Percentiles rank a stretch among this genome's conserved stretches.
phyloP scores from a whole-genome alignment of 805 yeast species.

The Sugiyamaella smithiae region DNA sequence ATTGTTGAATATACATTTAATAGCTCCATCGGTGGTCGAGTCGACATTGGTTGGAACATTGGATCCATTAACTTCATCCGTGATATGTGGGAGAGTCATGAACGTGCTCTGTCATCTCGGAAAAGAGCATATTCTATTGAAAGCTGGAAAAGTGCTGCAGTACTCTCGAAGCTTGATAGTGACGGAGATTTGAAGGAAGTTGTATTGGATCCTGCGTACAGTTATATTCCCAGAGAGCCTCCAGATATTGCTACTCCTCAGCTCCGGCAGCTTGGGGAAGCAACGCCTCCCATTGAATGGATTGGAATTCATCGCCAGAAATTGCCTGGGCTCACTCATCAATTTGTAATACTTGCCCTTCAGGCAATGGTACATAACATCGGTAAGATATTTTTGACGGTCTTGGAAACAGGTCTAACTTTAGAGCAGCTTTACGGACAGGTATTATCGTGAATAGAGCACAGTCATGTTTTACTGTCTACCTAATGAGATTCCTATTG shows the following conservation, averaged over 20 bases:
- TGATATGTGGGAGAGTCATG: slow-evolving; percentile 89
- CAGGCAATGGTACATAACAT: slow-evolving; percentile 73
- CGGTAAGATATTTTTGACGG: slow-evolving; percentile 29
- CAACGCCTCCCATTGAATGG: slow-evolving; percentile 98
- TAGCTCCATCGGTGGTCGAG: slow-evolving; percentile 82
- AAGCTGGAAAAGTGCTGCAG: slow-evolving; percentile 19
- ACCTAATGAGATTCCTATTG: too few relatives aligned
- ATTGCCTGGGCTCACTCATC: slow-evolving; percentile 86
- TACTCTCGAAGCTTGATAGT: slow-evolving; percentile 11
- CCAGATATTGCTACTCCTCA: slow-evolving; percentile 89
- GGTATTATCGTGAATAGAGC: background rate
- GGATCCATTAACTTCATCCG: slow-evolving; percentile 87
- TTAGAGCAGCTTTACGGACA: slow-evolving; percentile 7
- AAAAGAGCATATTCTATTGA: slow-evolving; percentile 35
- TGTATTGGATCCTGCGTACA: slow-evolving; percentile 40
- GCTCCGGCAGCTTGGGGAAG: slow-evolving; percentile 87
- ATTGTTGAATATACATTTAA: slow-evolving; percentile 63
- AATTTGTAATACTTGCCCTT: slow-evolving; percentile 65
- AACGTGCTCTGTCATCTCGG: slow-evolving; percentile 65
- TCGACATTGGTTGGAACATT: slow-evolving; percentile 89
- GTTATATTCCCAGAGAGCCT: slow-evolving; percentile 64
- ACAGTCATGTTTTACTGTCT: too few relatives aligned
- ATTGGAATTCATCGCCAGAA: slow-evolving; percentile 86
- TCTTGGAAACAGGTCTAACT: background rate
- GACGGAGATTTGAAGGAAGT: slow-evolving; percentile 45